Conservation (phyloP, 176 grass and related monocot genomes). For the Phoenix roebelenii region DNA sequence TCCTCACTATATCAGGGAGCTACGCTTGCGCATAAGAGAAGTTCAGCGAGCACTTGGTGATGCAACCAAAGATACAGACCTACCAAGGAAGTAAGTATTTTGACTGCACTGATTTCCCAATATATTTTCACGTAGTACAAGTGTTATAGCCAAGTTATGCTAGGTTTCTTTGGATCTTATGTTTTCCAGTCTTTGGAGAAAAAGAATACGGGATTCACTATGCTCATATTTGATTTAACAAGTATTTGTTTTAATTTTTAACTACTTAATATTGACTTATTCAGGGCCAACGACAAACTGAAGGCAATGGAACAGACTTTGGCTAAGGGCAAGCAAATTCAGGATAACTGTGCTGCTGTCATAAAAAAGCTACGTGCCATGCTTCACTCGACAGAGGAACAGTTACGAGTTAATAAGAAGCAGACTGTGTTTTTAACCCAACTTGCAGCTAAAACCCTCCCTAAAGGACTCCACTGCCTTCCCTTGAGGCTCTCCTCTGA, state of each 20-base stretch:
- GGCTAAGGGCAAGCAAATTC: slow-evolving; percentile 42
- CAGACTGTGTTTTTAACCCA: slow-evolving; percentile 57
- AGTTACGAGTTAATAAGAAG: slow-evolving; percentile 52
- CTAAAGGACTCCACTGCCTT: slow-evolving; percentile 87
- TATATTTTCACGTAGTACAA: too few relatives aligned
- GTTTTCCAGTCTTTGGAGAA: too few relatives aligned
- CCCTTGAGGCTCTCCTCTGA: slow-evolving; percentile 68
- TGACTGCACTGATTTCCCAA: too few relatives aligned
- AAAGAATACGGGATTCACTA: too few relatives aligned
- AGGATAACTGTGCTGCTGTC: slow-evolving; percentile 51
- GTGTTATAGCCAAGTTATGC: too few relatives aligned
- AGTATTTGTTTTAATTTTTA: too few relatives aligned
- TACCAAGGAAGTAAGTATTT: slow-evolving; percentile 55
- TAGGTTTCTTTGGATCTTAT: too few relatives aligned
- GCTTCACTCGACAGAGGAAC: slow-evolving; percentile 68
- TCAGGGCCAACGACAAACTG: slow-evolving; percentile 58
- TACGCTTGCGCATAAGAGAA: slow-evolving; percentile 56
- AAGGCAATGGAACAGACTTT: slow-evolving; percentile 72
- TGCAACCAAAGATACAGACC: slow-evolving; percentile 39
- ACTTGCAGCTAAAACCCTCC: slow-evolving; percentile 71
- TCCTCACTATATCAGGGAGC: slow-evolving; percentile 53
- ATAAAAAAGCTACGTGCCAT: slow-evolving; percentile 42
- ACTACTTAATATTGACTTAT: too few relatives aligned
- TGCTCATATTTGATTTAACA: too few relatives aligned
- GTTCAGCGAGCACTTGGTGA: slow-evolving; percentile 49